Evolutionary conservation across 139 green algal genomes (phyloP), one percentile per base, ranked within the genome.

Genomic region (Zygnema circumcarinatum): DNA sequence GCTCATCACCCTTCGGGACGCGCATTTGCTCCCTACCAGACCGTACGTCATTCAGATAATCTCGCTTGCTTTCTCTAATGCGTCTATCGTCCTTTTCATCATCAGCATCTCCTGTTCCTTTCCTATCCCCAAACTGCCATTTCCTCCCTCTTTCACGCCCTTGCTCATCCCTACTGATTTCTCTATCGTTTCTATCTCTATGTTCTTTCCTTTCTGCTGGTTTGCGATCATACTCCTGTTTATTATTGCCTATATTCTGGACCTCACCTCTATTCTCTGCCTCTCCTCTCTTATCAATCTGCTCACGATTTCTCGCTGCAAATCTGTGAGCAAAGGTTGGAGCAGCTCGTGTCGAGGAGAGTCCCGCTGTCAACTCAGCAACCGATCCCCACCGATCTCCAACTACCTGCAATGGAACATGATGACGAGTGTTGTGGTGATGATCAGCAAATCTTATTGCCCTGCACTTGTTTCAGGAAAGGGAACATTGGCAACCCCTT

Each of bases 371-470:
- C 1, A 98, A 90, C 0, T 89, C 78, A 0, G 74, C 56, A 32
- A 98, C 74, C 1, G 95, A 97, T 35, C 94, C 95, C 93, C 93
- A 98, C n/a, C 95, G 92, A 80, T 97, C 93, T 0, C 87, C 84
- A 31, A 98, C 92, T 35, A 96, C 87, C 81, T 87, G 68, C 1
- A 82, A 83, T 25, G 39, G 22, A 56, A 84, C 7, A 78, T 53
- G 29, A 29, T 35, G 29, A 29, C 29, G 29, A 35, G 29, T 35
- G 56, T 29, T 29, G 29, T 29, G 56, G 56, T 72, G 56, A 29
- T 35, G 56, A 35, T 29, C 56, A 29, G 56, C 29, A 72, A 29
- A 29, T 35, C 56, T 72, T 29, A 72, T 29, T 72, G 56, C 29
- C 56, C 29, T 29, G 56, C 29, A 29, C 56, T 72, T 29, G 56